phyloP scores from a whole-genome alignment of 208 protist species.

The Leishmania arabica region DNA sequence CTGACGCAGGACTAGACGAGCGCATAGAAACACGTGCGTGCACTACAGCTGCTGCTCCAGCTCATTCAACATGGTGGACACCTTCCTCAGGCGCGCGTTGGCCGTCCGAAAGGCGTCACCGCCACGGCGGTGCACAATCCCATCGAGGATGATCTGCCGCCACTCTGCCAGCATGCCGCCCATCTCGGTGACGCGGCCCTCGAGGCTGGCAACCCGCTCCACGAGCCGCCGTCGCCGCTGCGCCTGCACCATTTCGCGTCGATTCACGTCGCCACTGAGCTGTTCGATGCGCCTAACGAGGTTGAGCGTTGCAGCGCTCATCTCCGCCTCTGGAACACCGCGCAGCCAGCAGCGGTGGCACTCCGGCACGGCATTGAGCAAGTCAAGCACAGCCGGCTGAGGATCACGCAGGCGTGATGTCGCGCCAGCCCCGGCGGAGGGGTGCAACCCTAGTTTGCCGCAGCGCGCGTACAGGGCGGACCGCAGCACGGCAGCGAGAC shows the following conservation, averaged over 20 bases:
- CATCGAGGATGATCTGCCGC: constrained; percentile 58
- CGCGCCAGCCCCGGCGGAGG: background rate
- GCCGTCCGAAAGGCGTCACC: constrained; percentile 42
- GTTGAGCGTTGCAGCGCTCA: constrained; percentile 14
- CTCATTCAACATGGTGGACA: constrained; percentile 59
- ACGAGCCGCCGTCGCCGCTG: constrained; percentile 36
- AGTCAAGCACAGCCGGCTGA: constrained; percentile 3
- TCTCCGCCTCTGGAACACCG: constrained; percentile 23
- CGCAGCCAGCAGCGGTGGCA: constrained; percentile 38
- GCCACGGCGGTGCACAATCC: constrained; percentile 67
- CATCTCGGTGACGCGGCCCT: constrained; percentile 23
- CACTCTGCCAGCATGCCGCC: constrained; percentile 22
- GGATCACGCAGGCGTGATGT: background rate
- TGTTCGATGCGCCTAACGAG: constrained; percentile 17
- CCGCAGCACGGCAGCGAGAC: constrained; percentile 40
- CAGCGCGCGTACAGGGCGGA: constrained; percentile 46
- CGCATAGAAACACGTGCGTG: background rate
- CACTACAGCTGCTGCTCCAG: constrained; percentile 36
- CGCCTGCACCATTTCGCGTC: constrained; percentile 29
- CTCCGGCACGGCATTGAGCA: constrained; percentile 34
- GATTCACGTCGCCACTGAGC: constrained; percentile 3
- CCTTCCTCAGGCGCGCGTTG: constrained; percentile 70
- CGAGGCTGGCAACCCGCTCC: constrained; percentile 28
- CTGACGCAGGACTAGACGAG: background rate
- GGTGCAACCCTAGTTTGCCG: constrained; percentile 22